Conservation (phyloP, 352 stramenopile species). For the Pythium diclinum region DNA sequence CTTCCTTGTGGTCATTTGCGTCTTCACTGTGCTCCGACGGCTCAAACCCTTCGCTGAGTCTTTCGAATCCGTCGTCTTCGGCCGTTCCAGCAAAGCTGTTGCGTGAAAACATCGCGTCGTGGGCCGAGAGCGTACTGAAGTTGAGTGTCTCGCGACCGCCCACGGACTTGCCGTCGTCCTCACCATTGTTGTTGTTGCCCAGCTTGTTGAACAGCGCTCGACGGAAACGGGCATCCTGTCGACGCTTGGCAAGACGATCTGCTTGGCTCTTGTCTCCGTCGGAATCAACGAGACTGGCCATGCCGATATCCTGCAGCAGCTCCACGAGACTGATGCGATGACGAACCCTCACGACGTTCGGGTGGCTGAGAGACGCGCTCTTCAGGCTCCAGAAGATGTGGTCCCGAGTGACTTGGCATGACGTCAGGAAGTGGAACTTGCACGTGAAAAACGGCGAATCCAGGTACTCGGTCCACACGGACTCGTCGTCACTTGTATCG, state of each 20-base stretch:
- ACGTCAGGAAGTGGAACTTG: conserved; percentile 70
- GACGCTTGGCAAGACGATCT: conserved; percentile 7
- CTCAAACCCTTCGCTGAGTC: conserved; percentile 1
- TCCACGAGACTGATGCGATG: conserved; percentile 58
- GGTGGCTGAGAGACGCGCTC: conserved; percentile 57
- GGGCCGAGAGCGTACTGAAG: conserved; percentile 31
- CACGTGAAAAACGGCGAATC: conserved; percentile 63
- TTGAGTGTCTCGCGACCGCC: conserved; percentile 14
- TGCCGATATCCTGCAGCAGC: conserved; percentile 61
- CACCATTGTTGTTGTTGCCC: conserved; percentile 10
- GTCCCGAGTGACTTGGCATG: conserved; percentile 66
- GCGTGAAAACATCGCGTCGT: conserved; percentile 43
- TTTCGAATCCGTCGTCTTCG: conserved; percentile 22
- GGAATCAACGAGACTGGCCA: conserved; percentile 45
- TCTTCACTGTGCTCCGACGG: background rate
- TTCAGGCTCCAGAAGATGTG: conserved; percentile 72
- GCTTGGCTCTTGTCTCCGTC: background rate
- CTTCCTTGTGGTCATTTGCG: background rate
- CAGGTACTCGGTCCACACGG: conserved; percentile 63
- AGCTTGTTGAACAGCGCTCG: conserved; percentile 33
- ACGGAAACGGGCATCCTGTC: conserved; percentile 33
- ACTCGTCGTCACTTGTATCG: conserved; percentile 3
- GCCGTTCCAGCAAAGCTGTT: conserved; percentile 6
- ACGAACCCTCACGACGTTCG: conserved; percentile 57
- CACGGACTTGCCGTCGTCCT: conserved; percentile 7